Percentiles rank a stretch among this genome's conserved stretches.
Evolutionary conservation across 345 rosid species (phyloP).

Genomic region (Citrus maxima): DNA sequence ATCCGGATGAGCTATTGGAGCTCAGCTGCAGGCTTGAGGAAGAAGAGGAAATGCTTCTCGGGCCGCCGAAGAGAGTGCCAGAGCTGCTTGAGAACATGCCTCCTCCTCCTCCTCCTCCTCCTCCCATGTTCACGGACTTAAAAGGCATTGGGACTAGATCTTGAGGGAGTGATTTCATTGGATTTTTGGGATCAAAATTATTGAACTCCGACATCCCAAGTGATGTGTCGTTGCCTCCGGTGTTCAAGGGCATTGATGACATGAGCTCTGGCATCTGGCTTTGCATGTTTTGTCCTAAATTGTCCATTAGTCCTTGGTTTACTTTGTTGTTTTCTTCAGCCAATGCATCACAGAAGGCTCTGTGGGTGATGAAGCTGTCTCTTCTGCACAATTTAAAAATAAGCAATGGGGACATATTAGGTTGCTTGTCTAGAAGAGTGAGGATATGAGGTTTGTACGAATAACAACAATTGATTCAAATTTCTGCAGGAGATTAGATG

Average conservation of each 20-base stretch:
- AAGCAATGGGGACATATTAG: conserved; percentile 13
- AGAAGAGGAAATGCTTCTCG: conserved; percentile 39
- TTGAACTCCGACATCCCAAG: conserved; percentile 39
- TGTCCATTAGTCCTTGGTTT: conserved; percentile 46
- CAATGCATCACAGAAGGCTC: conserved; percentile 73
- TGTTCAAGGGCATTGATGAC: conserved; percentile 31
- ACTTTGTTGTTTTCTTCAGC: conserved; percentile 75
- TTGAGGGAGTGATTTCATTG: conserved; percentile 50
- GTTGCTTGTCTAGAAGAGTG: background rate
- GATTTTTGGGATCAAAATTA: conserved; percentile 40
- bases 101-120: conserved; percentile 20
- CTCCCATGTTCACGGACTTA: conserved; percentile 48
- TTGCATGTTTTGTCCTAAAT: conserved; percentile 29
- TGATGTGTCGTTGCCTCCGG: conserved; percentile 15
- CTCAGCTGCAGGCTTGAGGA: conserved; percentile 59
- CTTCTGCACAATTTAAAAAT: conserved; percentile 35
- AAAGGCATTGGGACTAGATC: conserved; percentile 49
- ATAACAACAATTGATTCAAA: no score
- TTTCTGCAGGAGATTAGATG: background rate
- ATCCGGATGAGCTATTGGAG: conserved; percentile 41
- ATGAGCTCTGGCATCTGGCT: conserved; percentile 45
- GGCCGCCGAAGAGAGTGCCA: conserved; percentile 43
- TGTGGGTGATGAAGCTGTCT: conserved; percentile 68
- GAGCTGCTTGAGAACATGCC: conserved; percentile 57
- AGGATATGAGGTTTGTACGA: no score